Conservation (phyloP, 352 stramenopile species). For the Phytophthora fragariae region DNA sequence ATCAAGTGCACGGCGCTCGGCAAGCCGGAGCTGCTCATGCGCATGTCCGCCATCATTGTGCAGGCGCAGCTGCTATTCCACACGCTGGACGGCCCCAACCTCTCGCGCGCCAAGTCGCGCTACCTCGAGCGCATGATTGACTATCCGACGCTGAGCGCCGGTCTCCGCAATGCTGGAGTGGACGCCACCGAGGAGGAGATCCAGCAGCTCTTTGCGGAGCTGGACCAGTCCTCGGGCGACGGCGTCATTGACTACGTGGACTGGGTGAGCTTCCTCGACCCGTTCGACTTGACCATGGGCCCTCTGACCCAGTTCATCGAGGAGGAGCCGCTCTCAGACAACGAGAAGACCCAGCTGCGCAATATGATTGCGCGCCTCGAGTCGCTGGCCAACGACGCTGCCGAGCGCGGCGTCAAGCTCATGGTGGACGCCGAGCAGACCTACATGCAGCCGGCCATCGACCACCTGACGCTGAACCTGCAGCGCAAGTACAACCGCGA, state of each 20-base stretch:
- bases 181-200: constrained; percentile 72
- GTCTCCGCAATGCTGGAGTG: constrained; percentile 72
- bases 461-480: constrained; percentile 91
- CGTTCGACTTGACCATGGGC: constrained; percentile 91
- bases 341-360: constrained; percentile 92
- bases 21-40: constrained; percentile 96
- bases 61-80: constrained; percentile 93
- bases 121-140: constrained; percentile 86
- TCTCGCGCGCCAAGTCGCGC: constrained; percentile 84
- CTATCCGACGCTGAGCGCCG: constrained; percentile 77
- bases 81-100: constrained; percentile 88
- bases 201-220: constrained; percentile 65
- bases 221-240: constrained; percentile 73
- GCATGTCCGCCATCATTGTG: constrained; percentile 94
- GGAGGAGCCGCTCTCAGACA: constrained; percentile 75
- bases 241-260: constrained; percentile 95
- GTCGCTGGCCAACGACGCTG: constrained; percentile 74
- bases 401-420: constrained; percentile 88
- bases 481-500: constrained; percentile 93
- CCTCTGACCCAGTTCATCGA: constrained; percentile 90
- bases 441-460: constrained; percentile 98
- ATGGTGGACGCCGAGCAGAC: constrained; percentile 99
- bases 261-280: constrained; percentile 94
- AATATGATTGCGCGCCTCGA: constrained; percentile 91
- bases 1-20: constrained; percentile 98